These are phyloP conservation scores for Yamadazyma kitorensis DNA, from an alignment of 805 yeast species.

Conservation along the genomic window DNA sequence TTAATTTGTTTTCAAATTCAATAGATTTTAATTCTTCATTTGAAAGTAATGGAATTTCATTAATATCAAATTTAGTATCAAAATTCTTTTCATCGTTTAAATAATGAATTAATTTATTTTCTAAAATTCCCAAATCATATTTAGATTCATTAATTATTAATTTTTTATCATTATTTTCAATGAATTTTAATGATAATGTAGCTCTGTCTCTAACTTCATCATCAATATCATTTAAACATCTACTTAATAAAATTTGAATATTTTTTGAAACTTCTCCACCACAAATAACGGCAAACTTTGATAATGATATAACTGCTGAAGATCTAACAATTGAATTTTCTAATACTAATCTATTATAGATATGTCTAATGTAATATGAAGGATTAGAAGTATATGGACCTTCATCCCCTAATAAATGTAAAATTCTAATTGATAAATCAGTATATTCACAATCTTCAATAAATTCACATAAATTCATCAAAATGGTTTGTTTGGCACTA, in stretches of 20 bases:
- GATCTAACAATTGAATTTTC: constrained; percentile 95
- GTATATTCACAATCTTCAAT: constrained; percentile 98
- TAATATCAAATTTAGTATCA: constrained; percentile 64
- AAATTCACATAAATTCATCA: constrained; percentile 90
- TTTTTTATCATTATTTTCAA: constrained; percentile 33
- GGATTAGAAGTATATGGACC: constrained; percentile 89
- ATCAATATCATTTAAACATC: constrained; percentile 85
- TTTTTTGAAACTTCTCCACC: constrained; percentile 66
- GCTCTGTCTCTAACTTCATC: constrained; percentile 99
- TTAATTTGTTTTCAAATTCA: constrained; percentile 54
- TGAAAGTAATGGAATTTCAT: constrained; percentile 60
- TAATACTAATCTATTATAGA: constrained; percentile 92
- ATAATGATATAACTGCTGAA: constrained; percentile 88
- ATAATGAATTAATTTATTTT: constrained; percentile 70
- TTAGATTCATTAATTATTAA: constrained; percentile 66
- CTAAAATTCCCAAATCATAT: constrained; percentile 76
- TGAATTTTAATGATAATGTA: constrained; percentile 72
- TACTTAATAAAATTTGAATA: constrained; percentile 68
- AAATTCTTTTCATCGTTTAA: constrained; percentile 54
- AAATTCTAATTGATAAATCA: constrained; percentile 86
- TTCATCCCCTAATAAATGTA: constrained; percentile 89
- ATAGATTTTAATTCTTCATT: constrained; percentile 68
- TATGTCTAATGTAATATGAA: constrained; percentile 88
- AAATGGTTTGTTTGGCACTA: constrained; percentile 73
- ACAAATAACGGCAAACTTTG: constrained; percentile 81